Conservation (phyloP, 1,139 yeast species). For the Wickerhamiella pararugosa region DNA sequence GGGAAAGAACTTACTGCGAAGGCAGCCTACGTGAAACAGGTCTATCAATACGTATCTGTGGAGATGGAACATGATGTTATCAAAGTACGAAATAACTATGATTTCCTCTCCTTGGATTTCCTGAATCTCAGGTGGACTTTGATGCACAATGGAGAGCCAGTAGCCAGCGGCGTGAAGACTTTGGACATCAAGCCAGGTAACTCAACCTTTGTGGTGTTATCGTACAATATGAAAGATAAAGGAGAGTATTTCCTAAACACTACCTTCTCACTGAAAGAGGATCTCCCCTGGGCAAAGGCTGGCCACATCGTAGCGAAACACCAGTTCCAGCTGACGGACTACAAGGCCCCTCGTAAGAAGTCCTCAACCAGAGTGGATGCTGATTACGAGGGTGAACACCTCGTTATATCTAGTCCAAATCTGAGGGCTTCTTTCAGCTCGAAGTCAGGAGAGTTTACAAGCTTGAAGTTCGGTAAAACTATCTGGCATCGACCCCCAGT, state of each 20-base stretch:
- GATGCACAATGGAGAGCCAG: background rate
- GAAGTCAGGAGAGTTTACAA: too few species aligned
- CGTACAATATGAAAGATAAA: background rate
- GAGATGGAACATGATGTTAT: constrained; percentile 1
- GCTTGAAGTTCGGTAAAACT: too few species aligned
- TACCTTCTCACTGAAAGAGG: background rate
- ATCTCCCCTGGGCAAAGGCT: background rate
- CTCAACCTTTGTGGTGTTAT: background rate
- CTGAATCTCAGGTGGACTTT: background rate
- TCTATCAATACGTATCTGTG: constrained; percentile 22
- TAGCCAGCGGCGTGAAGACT: too few species aligned
- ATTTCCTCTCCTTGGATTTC: background rate
- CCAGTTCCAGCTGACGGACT: too few species aligned
- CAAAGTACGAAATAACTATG: background rate
- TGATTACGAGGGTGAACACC: too few species aligned
- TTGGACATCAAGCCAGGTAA: background rate
- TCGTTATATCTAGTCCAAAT: too few species aligned
- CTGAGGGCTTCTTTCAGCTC: too few species aligned
- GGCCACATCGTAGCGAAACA: too few species aligned
- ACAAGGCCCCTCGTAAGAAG: too few species aligned
- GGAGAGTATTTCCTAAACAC: background rate
- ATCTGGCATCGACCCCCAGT: background rate
- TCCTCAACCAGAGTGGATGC: too few species aligned
- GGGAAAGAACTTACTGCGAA: constrained; percentile 27
- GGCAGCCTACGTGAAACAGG: constrained; percentile 22